A percentile compares a stretch with the other conserved stretches of the same genome.
Evolutionary conservation across 2,329 filamentous ascomycete species (phyloP).

Genomic region (Achaetomium macrosporum): DNA sequence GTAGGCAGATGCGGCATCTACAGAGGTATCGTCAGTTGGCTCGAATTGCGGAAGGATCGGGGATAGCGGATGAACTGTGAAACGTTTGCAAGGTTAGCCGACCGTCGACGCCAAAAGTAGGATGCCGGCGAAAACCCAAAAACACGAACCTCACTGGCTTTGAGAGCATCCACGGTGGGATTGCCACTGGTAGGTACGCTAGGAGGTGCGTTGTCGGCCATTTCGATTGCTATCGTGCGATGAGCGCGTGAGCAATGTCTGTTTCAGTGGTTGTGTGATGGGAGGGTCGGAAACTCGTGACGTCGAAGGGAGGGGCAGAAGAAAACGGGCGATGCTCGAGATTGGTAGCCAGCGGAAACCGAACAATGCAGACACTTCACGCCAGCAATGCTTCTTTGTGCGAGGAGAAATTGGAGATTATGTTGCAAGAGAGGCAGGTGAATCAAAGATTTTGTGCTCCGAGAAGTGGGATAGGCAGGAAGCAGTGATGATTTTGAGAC

Average conservation of each 20-base stretch:
- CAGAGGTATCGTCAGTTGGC: slow-evolving; percentile 29
- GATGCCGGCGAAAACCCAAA: background rate
- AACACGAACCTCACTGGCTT: slow-evolving; percentile 44
- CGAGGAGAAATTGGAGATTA: background rate
- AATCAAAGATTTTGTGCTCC: slow-evolving; percentile 1
- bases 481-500: slow-evolving; percentile 17
- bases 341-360: background rate
- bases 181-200: slow-evolving; percentile 32
- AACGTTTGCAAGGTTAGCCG: slow-evolving; percentile 35
- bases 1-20: slow-evolving; percentile 47
- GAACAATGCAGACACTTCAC: slow-evolving; percentile 7
- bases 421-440: background rate
- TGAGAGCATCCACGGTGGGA: slow-evolving; percentile 41
- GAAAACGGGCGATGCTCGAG: background rate
- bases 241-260: slow-evolving; percentile 8
- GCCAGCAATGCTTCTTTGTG: slow-evolving; percentile 5
- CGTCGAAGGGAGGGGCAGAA: slow-evolving; percentile 9
- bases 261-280: background rate
- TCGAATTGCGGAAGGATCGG: slow-evolving; percentile 14
- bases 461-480: slow-evolving; percentile 10
- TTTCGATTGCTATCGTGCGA: slow-evolving; percentile 25
- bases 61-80: slow-evolving; percentile 18
- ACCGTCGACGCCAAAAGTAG: background rate
- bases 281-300: slow-evolving; percentile 5
- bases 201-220: slow-evolving; percentile 36